Base-by-base conservation (phyloP, 495 filamentous ascomycete genomes). In the Jackrogersella multiformis region DNA sequence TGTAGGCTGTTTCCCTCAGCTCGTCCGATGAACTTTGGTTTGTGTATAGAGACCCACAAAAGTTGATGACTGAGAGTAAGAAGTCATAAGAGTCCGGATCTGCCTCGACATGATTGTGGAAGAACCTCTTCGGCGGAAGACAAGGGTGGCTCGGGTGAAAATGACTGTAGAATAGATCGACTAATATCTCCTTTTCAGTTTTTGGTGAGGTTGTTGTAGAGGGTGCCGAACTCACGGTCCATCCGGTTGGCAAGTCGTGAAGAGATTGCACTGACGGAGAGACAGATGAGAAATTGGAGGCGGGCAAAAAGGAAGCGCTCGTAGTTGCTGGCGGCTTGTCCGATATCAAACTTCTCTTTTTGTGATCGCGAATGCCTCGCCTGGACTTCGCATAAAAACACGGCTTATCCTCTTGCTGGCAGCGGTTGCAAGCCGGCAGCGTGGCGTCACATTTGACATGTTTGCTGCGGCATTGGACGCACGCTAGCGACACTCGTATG, bases 71-170 rank as follows among this genome's bases (percentile, higher is more conserved):
- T 18, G 83, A 75, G 10, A 85, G 72, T 0, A 84, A 74, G 49
- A 81, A 74, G 18, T 75, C 66, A 18, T 80, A 71, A 26, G 69
- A 71, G 21, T 69, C 67, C 6, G 73, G 73, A 13, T 71, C 67
- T 18, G 69, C 45, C 12, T 64, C 66, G 39, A 74, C 61, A 30
- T 68, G 68, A n/a, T 65, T 68, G 45, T 70, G 56, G 18, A 86
- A 78, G 52, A 76, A 76, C 36, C 74, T 63, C 24, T 77, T 76
- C 3, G 86, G 86, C 0, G 87, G 68, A 4, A 86, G 63, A 68
- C 88, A 78, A 0, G 89, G 88, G 70, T 90, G 88, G 16, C 82
- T 77, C 10, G 73, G 75, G 69, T 89, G 84, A 60, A 90, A 90
- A 68, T 83, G 80, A 41, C 79, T 74, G 73, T 86, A 89, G 69